phyloP scores from a whole-genome alignment of 306 rosid species.

The Ziziphus jujuba region DNA sequence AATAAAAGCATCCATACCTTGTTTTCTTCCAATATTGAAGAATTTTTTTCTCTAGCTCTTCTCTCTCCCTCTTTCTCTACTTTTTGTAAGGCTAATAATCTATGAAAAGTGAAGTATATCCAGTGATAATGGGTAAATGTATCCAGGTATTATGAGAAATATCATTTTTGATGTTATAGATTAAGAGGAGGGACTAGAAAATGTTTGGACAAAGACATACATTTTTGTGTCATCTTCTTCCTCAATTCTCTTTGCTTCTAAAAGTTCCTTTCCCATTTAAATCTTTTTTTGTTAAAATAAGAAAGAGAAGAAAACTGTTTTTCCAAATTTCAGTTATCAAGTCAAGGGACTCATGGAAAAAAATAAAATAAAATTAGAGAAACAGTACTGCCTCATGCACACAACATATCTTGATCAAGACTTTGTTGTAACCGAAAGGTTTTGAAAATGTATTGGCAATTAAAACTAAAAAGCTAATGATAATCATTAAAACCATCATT shows the following conservation, averaged over 20 bases:
- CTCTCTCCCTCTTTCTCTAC: constrained; percentile 97
- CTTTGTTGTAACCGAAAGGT: neutral
- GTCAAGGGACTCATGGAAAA: neutral
- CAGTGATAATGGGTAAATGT: neutral
- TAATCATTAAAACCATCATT: too few species aligned
- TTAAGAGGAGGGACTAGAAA: constrained; percentile 13
- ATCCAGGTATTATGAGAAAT: neutral
- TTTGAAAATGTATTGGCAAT: neutral
- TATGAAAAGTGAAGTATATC: constrained; percentile 33
- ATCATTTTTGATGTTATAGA: constrained; percentile 7
- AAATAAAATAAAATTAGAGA: too few species aligned
- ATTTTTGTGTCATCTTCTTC: constrained; percentile 93
- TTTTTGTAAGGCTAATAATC: constrained; percentile 83
- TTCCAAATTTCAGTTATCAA: neutral
- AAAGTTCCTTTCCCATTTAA: constrained; percentile 89
- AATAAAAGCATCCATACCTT: too few species aligned
- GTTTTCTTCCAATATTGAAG: constrained; percentile 88
- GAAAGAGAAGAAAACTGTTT: constrained; percentile 4
- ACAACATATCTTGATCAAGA: constrained; percentile 3
- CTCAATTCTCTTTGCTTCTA: constrained; percentile 96
- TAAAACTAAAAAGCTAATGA: too few species aligned
- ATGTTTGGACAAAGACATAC: constrained; percentile 39
- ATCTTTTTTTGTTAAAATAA: constrained; percentile 69
- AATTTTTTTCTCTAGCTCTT: constrained; percentile 90
- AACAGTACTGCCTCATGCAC: neutral